Evolutionary conservation across 2,329 filamentous ascomycete genomes (phyloP), one percentile per base, ranked within the genome.

Genomic region (Neobulgaria alba): DNA sequence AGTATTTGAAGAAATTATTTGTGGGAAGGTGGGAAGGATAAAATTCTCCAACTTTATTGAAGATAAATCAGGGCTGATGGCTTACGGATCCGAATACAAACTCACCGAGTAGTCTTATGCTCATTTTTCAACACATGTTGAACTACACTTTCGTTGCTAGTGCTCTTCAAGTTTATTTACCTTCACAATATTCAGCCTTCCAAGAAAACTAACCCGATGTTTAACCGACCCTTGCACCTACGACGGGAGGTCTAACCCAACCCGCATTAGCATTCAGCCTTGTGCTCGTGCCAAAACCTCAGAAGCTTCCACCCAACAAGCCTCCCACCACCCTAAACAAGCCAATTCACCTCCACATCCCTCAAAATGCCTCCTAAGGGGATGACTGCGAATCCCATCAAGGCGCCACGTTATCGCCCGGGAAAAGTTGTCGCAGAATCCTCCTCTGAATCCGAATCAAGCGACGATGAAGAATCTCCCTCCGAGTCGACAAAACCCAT

Each of bases 351-450:
- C 39, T 12, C 23, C 19, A 30, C 31, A 41, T 18, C 29, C 19
- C 18, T 16, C 41, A 56, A 46, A 33, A 73, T 76, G 73, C 80
- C 84, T 47, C 77, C 81, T 10, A 88, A 85, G 61, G 84, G 85
- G 57, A 95, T 96, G 85, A 96, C 90, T 48, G 88, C 89, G 48
- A 95, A 95, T 58, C 88, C 86, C 3, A 66, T 82, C 43, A 80
- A 79, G 60, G 85, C 87, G 17, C 77, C 80, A 52, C 84, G 92
- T 42, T 84, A 95, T 57, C 80, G 88, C 43, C 82, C 90, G 12
- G 90, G 92, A 51, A 96, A 95, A 63, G 69, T 81, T 12, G 67
- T 71, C 2, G 73, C 67, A 5, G 72, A 68, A 45, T 54, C 49
- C 26, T 46, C 50, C 12, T 72, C 70, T 15, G 69, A 73, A 45